Evolutionary conservation across 768 basidiomycete genomes (phyloP), one percentile per base, ranked within the genome.

Genomic region (Tylopilus vinaceipallidus): DNA sequence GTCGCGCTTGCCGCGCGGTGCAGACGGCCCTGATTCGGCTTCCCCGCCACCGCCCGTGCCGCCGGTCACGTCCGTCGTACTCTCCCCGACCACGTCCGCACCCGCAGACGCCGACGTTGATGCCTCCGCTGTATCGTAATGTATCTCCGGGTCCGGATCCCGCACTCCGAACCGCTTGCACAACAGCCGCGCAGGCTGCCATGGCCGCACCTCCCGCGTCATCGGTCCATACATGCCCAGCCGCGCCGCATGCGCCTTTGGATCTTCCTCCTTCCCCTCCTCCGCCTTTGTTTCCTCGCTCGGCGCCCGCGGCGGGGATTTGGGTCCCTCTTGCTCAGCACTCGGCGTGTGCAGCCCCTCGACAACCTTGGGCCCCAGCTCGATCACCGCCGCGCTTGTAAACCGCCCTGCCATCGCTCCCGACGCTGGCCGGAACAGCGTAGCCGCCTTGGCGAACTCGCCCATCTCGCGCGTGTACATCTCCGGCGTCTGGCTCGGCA

Each of bases 351-450:
- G 80, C 42, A 92, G 63, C 2, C 91, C 91, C 63, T 85, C 87
- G 26, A 80, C 61, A 12, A 81, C 64, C 47, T 80, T 76, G 5
- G 85, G 80, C 1, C 79, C 86, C 5, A 69, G 64, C 23, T 91
- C 90, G n/a, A 90, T 69, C 13, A 84, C 75, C 0, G 80, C 79
- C 0, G 91, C 90, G 49, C 82, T 87, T 6, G 88, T 92, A 68
- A 98, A 98, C n/a, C 95, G 80, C 19, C 84, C 87, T 0, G 93
- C 92, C 91, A 98, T 98, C 14, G 91, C 91, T 3, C 88, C 91
- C 0, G 84, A 81, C 56, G 95, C 82, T 0, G 97, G 97, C 59
- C 92, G 92, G 73, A 98, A 98, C 24, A 98, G 80, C 22, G 78
- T 71, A 0, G 95, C 95, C 0, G 92, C 79, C 63, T 93, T 91